These are phyloP conservation scores for Speleostelium caveatum DNA, from an alignment of 78 protist species.

Conservation along the genomic window DNA sequence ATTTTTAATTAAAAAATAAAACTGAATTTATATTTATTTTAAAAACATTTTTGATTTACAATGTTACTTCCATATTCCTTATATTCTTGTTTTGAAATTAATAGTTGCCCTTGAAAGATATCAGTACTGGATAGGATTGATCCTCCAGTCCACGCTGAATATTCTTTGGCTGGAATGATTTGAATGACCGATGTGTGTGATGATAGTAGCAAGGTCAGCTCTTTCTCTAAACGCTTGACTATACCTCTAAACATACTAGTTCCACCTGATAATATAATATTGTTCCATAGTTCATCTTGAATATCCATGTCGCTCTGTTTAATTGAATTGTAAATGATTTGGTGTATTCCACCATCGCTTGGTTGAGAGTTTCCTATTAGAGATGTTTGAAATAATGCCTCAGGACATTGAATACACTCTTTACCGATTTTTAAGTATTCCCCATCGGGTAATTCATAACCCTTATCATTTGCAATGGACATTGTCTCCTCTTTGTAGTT, in stretches of 20 bases:
- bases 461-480: slow-evolving; percentile 3
- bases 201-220: slow-evolving; percentile 74
- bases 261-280: slow-evolving; percentile 95
- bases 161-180: slow-evolving; percentile 94
- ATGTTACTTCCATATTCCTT: slow-evolving; percentile 87
- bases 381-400: neutral
- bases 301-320: slow-evolving; percentile 77
- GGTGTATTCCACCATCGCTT: slow-evolving; percentile 41
- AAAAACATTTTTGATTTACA: neutral
- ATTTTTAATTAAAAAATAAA: too few relatives aligned
- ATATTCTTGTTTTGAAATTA: slow-evolving; percentile 93
- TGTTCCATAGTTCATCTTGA: slow-evolving; percentile 91
- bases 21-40: too few relatives aligned
- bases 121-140: slow-evolving; percentile 93
- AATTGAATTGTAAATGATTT: neutral
- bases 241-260: slow-evolving; percentile 42
- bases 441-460: slow-evolving; percentile 76
- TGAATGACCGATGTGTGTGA: too few relatives aligned
- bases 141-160: slow-evolving; percentile 98
- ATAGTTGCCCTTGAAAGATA: slow-evolving; percentile 85
- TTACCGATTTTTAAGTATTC: slow-evolving; percentile 80
- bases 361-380: slow-evolving; percentile 48
- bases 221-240: slow-evolving; percentile 87
- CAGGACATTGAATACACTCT: slow-evolving; percentile 81
- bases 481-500: slow-evolving; percentile 18